Base-by-base conservation (phyloP, 164 flowering plant genomes). In the Warburgia ugandensis region DNA sequence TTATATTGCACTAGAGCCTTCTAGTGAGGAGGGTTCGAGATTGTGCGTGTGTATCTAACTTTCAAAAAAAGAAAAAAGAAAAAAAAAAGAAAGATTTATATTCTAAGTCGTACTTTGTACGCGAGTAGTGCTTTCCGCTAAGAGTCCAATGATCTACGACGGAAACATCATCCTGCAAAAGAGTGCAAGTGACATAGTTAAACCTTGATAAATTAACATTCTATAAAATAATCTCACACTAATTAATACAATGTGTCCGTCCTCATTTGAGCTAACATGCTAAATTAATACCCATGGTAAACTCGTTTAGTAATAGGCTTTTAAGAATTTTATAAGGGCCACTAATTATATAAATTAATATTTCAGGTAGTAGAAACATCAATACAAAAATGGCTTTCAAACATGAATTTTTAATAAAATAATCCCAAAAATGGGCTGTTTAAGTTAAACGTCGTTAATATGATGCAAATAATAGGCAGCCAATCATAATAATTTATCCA, bases 121-220 rank as follows among this genome's bases (percentile, higher is more conserved):
- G 56, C 2, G 56, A 52, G 40, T 38, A 52, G 40, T 52, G 46
- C 46, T 39, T 52, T 20, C 56, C 56, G 40, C 56, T 52, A 13
- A 52, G 35, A 16, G 35, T 52, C 56, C 56, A 52, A 27, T 52
- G 56, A 16, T 39, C 44, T 10, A 40, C 35, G 28, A 52, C 30
- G 0, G 56, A 52, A 27, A 52, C 35, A 52, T 52, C 33, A 40
- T 52, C 56, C 56, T 52, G 45, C 17, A 17, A 50, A 5, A 26
- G 13, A 42, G 6, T 8, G 17, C 1, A 37, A 37, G 17, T 20
- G 9, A 12, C 3, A 14, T 16, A 39, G 14, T 14, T 19, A 6
- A 19, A 11, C 14, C 13, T 23, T 6, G 11, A 2, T 14, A 2
- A 28, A 28, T 9, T n/a, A 6, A 44, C 13, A 22, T 44, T 44